A percentile compares a stretch with the other conserved stretches of the same genome.
Conservation (phyloP, 768 basidiomycete species). For the Sporobolomyces phaffii region DNA sequence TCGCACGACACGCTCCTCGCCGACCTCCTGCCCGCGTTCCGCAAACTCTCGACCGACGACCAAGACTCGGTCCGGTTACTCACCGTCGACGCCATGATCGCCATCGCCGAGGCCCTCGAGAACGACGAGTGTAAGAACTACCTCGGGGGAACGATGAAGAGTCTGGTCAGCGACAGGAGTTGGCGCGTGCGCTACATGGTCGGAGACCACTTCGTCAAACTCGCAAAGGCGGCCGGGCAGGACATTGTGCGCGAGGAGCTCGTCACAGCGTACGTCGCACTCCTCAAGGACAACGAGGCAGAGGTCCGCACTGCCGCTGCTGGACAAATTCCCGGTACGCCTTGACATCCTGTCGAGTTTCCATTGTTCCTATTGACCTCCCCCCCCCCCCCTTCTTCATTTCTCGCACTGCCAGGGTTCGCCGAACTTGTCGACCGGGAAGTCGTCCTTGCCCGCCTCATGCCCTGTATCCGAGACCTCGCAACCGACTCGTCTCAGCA, state of each 20-base stretch:
- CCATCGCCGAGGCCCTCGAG: constrained; percentile 74
- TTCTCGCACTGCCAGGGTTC: constrained; percentile 60
- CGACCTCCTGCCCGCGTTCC: constrained; percentile 86
- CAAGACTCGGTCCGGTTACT: constrained; percentile 94
- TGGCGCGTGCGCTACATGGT: constrained; percentile 99
- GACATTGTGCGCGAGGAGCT: constrained; percentile 90
- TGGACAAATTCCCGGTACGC: constrained; percentile 87
- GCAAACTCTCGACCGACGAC: constrained; percentile 87
- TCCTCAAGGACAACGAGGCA: constrained; percentile 96
- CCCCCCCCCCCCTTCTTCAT: not conserved
- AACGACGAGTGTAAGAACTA: constrained; percentile 88
- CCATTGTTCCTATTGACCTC: not conserved
- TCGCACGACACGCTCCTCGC: constrained; percentile 71
- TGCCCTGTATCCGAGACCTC: constrained; percentile 90
- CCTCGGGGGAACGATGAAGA: constrained; percentile 75
- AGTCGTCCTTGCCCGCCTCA: constrained; percentile 81
- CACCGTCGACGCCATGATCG: constrained; percentile 92
- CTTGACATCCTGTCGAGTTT: no score
- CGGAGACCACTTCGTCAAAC: constrained; percentile 93
- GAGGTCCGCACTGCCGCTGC: constrained; percentile 95
- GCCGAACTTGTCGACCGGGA: constrained; percentile 88
- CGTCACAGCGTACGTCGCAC: constrained; percentile 81
- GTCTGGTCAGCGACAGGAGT: constrained; percentile 87
- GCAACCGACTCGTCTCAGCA: constrained; percentile 92
- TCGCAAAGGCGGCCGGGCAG: constrained; percentile 81